Evolutionary conservation across 208 protist genomes (phyloP), one percentile per base, ranked within the genome.

Genomic region (Borovskyia barvae): DNA sequence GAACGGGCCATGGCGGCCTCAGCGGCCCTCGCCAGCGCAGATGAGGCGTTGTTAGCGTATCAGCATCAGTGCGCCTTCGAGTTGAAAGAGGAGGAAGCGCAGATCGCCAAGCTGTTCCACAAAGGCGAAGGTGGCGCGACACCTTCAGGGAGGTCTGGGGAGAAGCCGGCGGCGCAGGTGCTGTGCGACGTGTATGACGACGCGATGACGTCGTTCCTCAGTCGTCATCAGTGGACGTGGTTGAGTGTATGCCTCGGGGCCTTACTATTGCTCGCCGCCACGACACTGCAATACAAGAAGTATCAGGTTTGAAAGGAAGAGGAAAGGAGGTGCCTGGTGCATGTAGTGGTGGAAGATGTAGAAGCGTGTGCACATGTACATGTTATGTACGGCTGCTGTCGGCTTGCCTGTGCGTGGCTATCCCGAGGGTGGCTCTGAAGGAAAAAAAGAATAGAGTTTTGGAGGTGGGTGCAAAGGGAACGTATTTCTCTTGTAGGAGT

Each of bases 201-300:
- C 11, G 66, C 72, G 7, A 66, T 60, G 22, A 45, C 25, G 22
- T 33, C 45, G 29, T 45, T 60, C 30, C n/a, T 55, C 15, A 19
- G 40, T 15, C 35, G 60, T 0, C 42, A 42, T 19, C 66, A 70
- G 24, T 35, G 40, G 2, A 28, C 40, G 15, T 66, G 52, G 54
- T 51, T 63, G 46, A 37, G 57, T 47, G 49, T 47, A 19, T 73
- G 60, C 26, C 62, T 75, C 5, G 40, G 52, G 5, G 58, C 49
- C 0, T 36, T 80, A 28, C 37, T 80, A 6, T 5, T 72, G 24
- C 22, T 50, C 5, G 54, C 59, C 3, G 30, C 75, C 15, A 39
- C 50, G 5, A 54, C 66, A 19, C 48, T 74, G 5, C 42, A 73
- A 60, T 78, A 70, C 55, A 63, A 59, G 35, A 72, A 64, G 57